Evolutionary conservation across 2,329 filamentous ascomycete species (phyloP), one percentile per base, ranked within the genome.

Genomic region (Epichloe scottii): DNA sequence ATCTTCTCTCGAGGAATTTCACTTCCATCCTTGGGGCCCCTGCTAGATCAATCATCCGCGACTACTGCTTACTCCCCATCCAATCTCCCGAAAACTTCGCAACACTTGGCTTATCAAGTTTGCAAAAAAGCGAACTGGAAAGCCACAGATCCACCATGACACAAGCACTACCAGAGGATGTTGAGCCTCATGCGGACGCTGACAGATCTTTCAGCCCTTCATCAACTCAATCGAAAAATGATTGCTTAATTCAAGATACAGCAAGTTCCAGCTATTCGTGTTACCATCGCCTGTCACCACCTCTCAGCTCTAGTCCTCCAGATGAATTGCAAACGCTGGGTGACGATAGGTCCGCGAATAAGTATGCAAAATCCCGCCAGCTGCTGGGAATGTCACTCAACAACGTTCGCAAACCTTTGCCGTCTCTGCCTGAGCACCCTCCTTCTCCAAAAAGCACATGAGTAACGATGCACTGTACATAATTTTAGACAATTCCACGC

Each of bases 1-100:
- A 83, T 97, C 38, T 96, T 97, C 64, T 81, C 78, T 12, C 70
- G 79, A 23, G 73, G 76, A 15, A 67, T 73, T 4, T 66, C 69
- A 17, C 58, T 68, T 3, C 62, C 66, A 1, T 66, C 66, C 40
- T 53, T 67, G 10, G 58, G 58, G 0, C 59, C 65, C 5, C 51
- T 63, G 3, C 53, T 59, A 5, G 66, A 67, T 14, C 63, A 66
- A 15, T 26, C 45, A 44, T 51, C 15, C 54, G 51, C 15, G 49
- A 55, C 58, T 30, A 55, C 58, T 30, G 51, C 57, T 5, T 65
- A 60, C 45, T 54, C 58, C 5, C 52, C 54, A 2, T 44, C 62
- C 19, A 35, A 54, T 19, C 55, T 62, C 4, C 53, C 53, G 23
- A 33, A 58, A 4, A 51, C 52, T 17, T 52, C 55, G 14, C 52